Conservation (phyloP, 306 rosid species). For the Leucaena leucocephala region DNA sequence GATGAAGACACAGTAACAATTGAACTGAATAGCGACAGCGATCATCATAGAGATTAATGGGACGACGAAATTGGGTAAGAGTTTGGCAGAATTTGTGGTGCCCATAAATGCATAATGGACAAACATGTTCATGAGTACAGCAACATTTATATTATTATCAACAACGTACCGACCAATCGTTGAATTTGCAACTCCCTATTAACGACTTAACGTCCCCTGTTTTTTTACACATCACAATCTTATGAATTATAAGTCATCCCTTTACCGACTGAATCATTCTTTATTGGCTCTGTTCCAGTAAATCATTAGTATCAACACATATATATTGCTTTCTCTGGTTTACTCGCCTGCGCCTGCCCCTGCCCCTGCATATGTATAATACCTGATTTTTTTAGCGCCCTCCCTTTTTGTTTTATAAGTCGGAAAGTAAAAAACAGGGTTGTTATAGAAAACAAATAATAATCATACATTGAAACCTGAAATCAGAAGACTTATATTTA, state of each 20-base stretch:
- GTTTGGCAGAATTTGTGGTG: conserved; percentile 40
- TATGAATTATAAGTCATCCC: too few species aligned
- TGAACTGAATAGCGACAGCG: conserved; percentile 20
- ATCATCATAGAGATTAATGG: conserved; percentile 34
- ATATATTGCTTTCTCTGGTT: not conserved
- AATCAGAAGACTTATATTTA: not conserved
- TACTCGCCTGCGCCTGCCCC: too few species aligned
- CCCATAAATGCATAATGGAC: not conserved
- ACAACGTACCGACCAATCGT: not conserved
- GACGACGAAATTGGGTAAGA: conserved; percentile 24
- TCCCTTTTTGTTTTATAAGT: too few species aligned
- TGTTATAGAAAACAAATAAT: too few species aligned
- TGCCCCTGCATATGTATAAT: too few species aligned
- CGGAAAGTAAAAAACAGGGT: too few species aligned
- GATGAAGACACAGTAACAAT: too few species aligned
- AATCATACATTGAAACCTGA: not conserved
- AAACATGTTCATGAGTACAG: not conserved
- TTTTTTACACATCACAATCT: too few species aligned
- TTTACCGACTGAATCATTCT: too few species aligned
- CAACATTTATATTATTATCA: not conserved
- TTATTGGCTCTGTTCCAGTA: not conserved
- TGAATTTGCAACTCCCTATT: not conserved
- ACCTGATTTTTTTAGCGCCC: too few species aligned
- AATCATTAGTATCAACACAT: not conserved
- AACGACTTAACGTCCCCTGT: not conserved